phyloP scores from a whole-genome alignment of 1,139 yeast genomes.

The Torulaspora globosa region DNA sequence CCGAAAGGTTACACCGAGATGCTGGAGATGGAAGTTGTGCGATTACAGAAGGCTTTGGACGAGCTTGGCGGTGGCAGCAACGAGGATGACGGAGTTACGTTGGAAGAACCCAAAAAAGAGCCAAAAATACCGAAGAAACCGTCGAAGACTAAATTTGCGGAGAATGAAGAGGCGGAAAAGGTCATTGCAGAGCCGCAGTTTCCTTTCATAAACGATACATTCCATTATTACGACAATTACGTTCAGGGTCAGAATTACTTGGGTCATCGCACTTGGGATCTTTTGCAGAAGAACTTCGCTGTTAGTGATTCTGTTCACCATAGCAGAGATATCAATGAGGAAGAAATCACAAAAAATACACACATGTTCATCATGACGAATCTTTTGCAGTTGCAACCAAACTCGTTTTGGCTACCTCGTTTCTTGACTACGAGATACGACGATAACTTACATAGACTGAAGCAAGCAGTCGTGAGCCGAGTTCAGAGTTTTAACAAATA shows the following conservation, averaged over 20 bases:
- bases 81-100: not conserved
- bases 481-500: conserved; percentile 16
- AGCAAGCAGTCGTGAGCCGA: conserved; percentile 18
- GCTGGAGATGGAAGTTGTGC: conserved; percentile 57
- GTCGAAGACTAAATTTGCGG: not conserved
- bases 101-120: not conserved
- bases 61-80: conserved; percentile 1
- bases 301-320: not conserved
- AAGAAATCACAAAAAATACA: conserved; percentile 4
- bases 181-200: conserved; percentile 14
- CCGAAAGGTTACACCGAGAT: conserved; percentile 76
- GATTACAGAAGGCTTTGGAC: conserved; percentile 46
- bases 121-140: not conserved
- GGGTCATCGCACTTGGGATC: conserved; percentile 31
- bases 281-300: conserved; percentile 8
- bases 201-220: conserved; percentile 33
- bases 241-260: conserved; percentile 19
- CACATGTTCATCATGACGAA: conserved; percentile 12
- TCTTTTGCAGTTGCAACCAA: conserved; percentile 20
- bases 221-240: conserved; percentile 28
- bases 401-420: conserved; percentile 22
- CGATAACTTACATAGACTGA: conserved; percentile 17
- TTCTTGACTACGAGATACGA: conserved; percentile 25
- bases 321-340: not conserved
- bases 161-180: not conserved